These are phyloP conservation scores for Yamadazyma aaseri DNA, from an alignment of 1,139 yeast species.

Conservation along the genomic window DNA sequence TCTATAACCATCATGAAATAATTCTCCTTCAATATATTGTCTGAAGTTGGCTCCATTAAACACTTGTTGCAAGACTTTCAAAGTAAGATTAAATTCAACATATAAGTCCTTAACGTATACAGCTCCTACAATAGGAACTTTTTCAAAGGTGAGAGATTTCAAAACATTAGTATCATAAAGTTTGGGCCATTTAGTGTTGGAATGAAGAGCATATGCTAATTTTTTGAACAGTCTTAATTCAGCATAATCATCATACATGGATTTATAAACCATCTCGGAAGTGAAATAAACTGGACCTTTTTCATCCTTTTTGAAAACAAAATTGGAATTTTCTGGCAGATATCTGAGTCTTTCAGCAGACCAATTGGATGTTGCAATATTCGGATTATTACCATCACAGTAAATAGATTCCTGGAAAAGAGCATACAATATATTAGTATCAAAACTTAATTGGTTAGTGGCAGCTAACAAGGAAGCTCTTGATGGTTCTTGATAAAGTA, in stretches of 20 bases:
- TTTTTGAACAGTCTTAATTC: constrained; percentile 41
- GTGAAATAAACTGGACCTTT: constrained; percentile 43
- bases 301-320: constrained; percentile 18
- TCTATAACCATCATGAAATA: constrained; percentile 52
- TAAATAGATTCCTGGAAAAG: constrained; percentile 59
- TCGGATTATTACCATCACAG: constrained; percentile 34
- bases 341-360: constrained; percentile 45
- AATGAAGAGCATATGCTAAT: constrained; percentile 44
- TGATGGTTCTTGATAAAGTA: constrained; percentile 31
- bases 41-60: constrained; percentile 34
- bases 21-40: constrained; percentile 48
- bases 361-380: constrained; percentile 37
- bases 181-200: constrained; percentile 37
- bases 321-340: constrained; percentile 23
- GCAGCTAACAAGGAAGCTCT: constrained; percentile 31
- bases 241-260: constrained; percentile 48
- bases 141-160: constrained; percentile 24
- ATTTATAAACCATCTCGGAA: constrained; percentile 56
- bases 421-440: constrained; percentile 53
- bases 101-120: constrained; percentile 52
- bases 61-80: constrained; percentile 28
- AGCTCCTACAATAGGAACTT: constrained; percentile 53
- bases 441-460: constrained; percentile 40
- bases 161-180: constrained; percentile 40
- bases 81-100: constrained; percentile 49